These are phyloP conservation scores for Aspergillus hiratsukae DNA, from an alignment of 2,329 filamentous ascomycete genomes.

Conservation along the genomic window DNA sequence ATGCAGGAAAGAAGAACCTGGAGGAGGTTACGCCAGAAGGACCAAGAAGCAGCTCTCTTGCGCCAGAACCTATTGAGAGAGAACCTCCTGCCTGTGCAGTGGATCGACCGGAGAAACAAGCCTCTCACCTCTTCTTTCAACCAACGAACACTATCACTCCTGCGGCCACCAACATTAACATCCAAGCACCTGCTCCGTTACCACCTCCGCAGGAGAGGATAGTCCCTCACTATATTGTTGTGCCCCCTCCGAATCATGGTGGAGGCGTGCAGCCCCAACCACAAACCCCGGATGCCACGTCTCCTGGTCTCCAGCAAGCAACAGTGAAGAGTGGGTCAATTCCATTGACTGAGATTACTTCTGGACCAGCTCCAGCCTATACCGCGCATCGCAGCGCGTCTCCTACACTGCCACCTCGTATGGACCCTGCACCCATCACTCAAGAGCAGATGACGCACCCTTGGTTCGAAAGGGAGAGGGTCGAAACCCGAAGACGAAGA, in stretches of 20 bases:
- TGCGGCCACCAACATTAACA: conserved; percentile 11
- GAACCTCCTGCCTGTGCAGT: background rate
- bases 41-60: background rate
- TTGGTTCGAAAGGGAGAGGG: conserved; percentile 25
- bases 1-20: background rate
- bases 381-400: conserved; percentile 25
- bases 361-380: conserved; percentile 30
- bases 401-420: conserved; percentile 21
- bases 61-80: background rate
- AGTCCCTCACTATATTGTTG: conserved; percentile 48
- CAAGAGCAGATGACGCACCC: conserved; percentile 20
- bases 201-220: conserved; percentile 34
- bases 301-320: conserved; percentile 57
- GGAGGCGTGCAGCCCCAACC: conserved; percentile 28
- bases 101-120: conserved; percentile 1
- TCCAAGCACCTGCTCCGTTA: conserved; percentile 29
- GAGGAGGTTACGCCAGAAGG: background rate
- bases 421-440: conserved; percentile 21
- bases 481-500: conserved; percentile 52
- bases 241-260: conserved; percentile 54
- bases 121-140: conserved; percentile 10
- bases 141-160: conserved; percentile 6
- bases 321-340: conserved; percentile 62
- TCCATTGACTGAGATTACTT: conserved; percentile 55
- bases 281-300: conserved; percentile 57